phyloP scores from a whole-genome alignment of 2,329 filamentous ascomycete species.

The Huntiella savannae region DNA sequence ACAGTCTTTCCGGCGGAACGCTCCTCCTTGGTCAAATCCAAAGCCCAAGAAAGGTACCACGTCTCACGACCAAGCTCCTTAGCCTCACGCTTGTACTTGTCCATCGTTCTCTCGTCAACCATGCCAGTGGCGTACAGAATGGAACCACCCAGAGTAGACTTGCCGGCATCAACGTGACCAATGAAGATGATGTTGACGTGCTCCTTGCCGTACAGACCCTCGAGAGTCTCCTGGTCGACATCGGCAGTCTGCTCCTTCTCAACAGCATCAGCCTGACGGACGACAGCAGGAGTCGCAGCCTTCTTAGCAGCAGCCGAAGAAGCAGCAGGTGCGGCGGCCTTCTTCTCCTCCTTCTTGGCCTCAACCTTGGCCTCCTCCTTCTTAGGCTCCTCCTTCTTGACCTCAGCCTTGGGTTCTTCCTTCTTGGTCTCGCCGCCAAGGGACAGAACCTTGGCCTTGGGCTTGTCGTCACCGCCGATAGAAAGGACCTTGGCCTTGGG shows the following conservation, averaged over 20 bases:
- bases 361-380: slow-evolving; percentile 28
- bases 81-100: slow-evolving; percentile 93
- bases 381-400: slow-evolving; percentile 17
- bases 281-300: slow-evolving; percentile 56
- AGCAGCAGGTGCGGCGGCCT: slow-evolving; percentile 50
- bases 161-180: slow-evolving; percentile 94
- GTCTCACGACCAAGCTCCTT: slow-evolving; percentile 93
- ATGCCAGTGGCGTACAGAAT: slow-evolving; percentile 90
- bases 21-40: slow-evolving; percentile 94
- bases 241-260: slow-evolving; percentile 64
- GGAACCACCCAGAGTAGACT: slow-evolving; percentile 85
- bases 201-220: slow-evolving; percentile 92
- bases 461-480: slow-evolving; percentile 41
- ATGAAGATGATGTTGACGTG: slow-evolving; percentile 93
- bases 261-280: slow-evolving; percentile 63
- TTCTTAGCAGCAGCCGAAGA: slow-evolving; percentile 79
- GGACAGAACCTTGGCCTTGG: slow-evolving; percentile 20
- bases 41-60: slow-evolving; percentile 97
- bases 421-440: slow-evolving; percentile 2
- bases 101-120: slow-evolving; percentile 97
- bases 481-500: slow-evolving; percentile 49
- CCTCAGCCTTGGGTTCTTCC: slow-evolving; percentile 5
- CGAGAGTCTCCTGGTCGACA: slow-evolving; percentile 53
- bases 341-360: slow-evolving; percentile 30
- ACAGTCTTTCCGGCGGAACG: slow-evolving; percentile 94